These are phyloP conservation scores for Ceratocystis eucalypticola DNA, from an alignment of 2,329 filamentous ascomycete genomes.

Conservation along the genomic window DNA sequence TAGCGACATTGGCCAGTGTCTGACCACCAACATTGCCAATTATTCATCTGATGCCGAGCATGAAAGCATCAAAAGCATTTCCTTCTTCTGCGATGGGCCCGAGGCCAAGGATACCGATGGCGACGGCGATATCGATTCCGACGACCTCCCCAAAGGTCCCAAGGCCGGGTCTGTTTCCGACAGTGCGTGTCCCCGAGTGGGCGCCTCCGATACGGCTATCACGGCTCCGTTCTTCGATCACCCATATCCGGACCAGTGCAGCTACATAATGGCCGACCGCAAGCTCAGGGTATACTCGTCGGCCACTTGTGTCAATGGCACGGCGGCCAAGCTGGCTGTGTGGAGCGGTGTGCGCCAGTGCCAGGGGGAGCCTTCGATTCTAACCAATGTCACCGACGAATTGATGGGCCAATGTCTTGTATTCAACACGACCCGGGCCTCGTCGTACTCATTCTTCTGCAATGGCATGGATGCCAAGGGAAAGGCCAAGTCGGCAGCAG, in stretches of 20 bases:
- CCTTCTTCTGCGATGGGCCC: constrained; percentile 19
- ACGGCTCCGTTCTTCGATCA: constrained; percentile 19
- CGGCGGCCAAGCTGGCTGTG: constrained; percentile 22
- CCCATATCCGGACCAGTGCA: constrained; percentile 18
- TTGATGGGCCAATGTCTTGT: constrained; percentile 20
- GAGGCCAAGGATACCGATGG: constrained; percentile 10
- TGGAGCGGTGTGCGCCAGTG: constrained; percentile 47
- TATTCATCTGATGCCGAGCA: constrained; percentile 16
- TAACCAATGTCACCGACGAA: constrained; percentile 35
- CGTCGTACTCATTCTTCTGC: constrained; percentile 19
- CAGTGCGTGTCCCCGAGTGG: constrained; percentile 16
- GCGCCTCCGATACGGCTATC: background rate
- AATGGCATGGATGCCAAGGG: constrained; percentile 17
- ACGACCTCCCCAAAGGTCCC: constrained; percentile 15
- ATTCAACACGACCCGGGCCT: constrained; percentile 16
- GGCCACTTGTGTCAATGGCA: constrained; percentile 18
- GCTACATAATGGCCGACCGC: constrained; percentile 17
- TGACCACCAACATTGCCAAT: constrained; percentile 9
- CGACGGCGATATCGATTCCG: constrained; percentile 14
- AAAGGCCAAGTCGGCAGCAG: constrained; percentile 15
- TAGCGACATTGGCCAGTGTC: constrained; percentile 16
- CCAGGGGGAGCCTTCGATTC: constrained; percentile 59
- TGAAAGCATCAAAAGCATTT: constrained; percentile 15
- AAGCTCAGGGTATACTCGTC: constrained; percentile 18
- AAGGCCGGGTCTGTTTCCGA: constrained; percentile 18